These are phyloP conservation scores for Colletotrichum orbiculare DNA, from an alignment of 2,329 filamentous ascomycete genomes.

Conservation along the genomic window DNA sequence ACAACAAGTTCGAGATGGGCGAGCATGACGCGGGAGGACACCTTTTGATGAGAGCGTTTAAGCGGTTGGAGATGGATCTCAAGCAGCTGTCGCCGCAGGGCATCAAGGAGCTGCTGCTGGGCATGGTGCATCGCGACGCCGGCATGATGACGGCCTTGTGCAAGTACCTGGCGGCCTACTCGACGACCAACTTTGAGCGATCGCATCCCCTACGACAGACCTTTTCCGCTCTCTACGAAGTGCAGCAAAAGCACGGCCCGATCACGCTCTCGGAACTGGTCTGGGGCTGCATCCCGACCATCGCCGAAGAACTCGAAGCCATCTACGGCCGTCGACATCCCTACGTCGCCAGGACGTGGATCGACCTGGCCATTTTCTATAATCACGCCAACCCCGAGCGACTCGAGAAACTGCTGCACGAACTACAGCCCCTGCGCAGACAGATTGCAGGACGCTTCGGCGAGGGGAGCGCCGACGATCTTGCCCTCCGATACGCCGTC, in stretches of 20 bases:
- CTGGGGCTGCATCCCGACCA: constrained; percentile 53
- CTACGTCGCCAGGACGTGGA: constrained; percentile 55
- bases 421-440: constrained; percentile 50
- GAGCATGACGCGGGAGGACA: constrained; percentile 53
- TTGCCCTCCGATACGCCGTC: constrained; percentile 54
- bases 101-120: constrained; percentile 55
- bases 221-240: constrained; percentile 55
- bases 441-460: constrained; percentile 50
- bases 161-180: constrained; percentile 57
- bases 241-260: constrained; percentile 57
- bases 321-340: constrained; percentile 56
- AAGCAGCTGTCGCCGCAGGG: constrained; percentile 56
- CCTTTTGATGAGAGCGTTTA: constrained; percentile 55
- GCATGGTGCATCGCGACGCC: constrained; percentile 56
- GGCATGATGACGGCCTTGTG: constrained; percentile 58
- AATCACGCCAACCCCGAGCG: constrained; percentile 50
- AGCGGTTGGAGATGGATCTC: constrained; percentile 55
- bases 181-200: constrained; percentile 55
- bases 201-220: constrained; percentile 56
- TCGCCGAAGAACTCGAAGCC: constrained; percentile 57
- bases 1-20: constrained; percentile 54
- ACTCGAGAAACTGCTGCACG: constrained; percentile 49
- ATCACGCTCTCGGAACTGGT: constrained; percentile 55
- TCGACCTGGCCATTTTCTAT: constrained; percentile 54
- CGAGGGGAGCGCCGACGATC: constrained; percentile 47